Percentiles rank a stretch among this genome's conserved stretches.
phyloP scores from a whole-genome alignment of 2,329 filamentous ascomycete species.

The Cladosporium cucumerinum region DNA sequence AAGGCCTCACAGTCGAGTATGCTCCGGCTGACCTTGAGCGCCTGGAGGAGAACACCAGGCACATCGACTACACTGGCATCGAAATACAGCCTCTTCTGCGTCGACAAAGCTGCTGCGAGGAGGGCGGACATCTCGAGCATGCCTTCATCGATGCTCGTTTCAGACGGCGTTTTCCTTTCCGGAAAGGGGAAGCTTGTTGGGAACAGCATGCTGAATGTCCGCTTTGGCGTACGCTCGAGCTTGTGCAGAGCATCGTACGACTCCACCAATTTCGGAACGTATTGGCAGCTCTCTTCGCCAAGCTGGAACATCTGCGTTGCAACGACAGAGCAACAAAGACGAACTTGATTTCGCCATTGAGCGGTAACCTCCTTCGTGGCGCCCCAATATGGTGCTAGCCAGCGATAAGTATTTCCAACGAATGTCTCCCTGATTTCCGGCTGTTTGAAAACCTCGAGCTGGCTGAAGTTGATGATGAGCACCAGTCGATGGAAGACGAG shows the following conservation, averaged over 20 bases:
- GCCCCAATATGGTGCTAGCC: constrained; percentile 94
- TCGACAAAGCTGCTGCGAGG: constrained; percentile 59
- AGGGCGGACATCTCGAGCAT: constrained; percentile 86
- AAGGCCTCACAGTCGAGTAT: constrained; percentile 88
- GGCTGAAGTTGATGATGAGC: constrained; percentile 86
- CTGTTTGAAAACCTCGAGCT: constrained; percentile 75
- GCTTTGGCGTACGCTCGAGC: constrained; percentile 57
- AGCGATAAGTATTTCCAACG: constrained; percentile 69
- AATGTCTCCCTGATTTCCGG: constrained; percentile 63
- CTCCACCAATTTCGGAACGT: constrained; percentile 85
- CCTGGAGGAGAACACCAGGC: constrained; percentile 70
- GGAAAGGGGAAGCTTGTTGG: constrained; percentile 88
- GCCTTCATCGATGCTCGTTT: constrained; percentile 63
- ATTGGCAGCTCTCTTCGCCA: constrained; percentile 77
- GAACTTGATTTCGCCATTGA: constrained; percentile 89
- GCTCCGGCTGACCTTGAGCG: constrained; percentile 81
- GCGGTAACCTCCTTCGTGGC: constrained; percentile 68
- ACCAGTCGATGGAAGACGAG: constrained; percentile 88
- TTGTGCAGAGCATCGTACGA: constrained; percentile 77
- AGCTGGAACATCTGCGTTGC: constrained; percentile 78
- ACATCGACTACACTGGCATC: constrained; percentile 60
- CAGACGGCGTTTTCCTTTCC: constrained; percentile 59
- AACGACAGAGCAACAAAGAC: constrained; percentile 87
- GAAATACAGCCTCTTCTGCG: constrained; percentile 30
- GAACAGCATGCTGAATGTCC: constrained; percentile 78